Evolutionary conservation across 1,284 basidiomycete genomes (phyloP).

Genomic region (Cutaneotrichosporon spelunceum): DNA sequence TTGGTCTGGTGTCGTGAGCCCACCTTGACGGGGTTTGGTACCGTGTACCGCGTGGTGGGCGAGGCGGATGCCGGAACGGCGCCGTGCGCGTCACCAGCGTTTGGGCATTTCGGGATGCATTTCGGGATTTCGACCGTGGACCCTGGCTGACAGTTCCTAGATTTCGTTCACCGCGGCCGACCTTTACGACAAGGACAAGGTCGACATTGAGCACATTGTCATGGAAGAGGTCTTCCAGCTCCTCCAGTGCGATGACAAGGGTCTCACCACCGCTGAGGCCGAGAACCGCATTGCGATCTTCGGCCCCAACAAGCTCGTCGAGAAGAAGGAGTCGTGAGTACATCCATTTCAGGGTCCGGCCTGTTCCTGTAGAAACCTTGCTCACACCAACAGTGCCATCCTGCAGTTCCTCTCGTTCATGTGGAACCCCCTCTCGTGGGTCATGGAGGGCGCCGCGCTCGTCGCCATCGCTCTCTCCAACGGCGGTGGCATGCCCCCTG

Average conservation of each 20-base stretch:
- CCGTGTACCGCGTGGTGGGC: too few relatives aligned
- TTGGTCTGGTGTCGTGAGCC: too few relatives aligned
- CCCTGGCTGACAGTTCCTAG: constrained; percentile 22
- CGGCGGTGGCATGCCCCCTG: constrained; percentile 75
- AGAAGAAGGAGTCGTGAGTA: constrained; percentile 71
- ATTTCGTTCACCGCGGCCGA: constrained; percentile 55
- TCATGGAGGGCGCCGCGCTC: constrained; percentile 97
- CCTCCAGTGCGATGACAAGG: constrained; percentile 76
- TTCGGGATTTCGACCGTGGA: constrained; percentile 2
- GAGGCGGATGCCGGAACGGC: too few relatives aligned
- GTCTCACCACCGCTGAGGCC: constrained; percentile 74
- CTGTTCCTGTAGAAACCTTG: neutral
- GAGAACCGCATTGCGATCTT: constrained; percentile 85
- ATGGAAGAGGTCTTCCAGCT: constrained; percentile 96
- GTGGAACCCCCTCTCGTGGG: constrained; percentile 99
- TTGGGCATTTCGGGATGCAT: too few relatives aligned
- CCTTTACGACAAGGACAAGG: constrained; percentile 97
- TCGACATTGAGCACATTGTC: constrained; percentile 94
- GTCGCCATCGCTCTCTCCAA: constrained; percentile 96
- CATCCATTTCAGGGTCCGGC: neutral
- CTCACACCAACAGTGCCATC: constrained; percentile 35
- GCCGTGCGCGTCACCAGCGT: too few relatives aligned
- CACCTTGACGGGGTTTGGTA: too few relatives aligned
- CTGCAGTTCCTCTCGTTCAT: constrained; percentile 89
- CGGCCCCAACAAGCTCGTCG: constrained; percentile 92